Percentiles rank a stretch among this genome's conserved stretches.
Evolutionary conservation across 2,329 filamentous ascomycete species (phyloP).

Genomic region (Phialophora chinensis): DNA sequence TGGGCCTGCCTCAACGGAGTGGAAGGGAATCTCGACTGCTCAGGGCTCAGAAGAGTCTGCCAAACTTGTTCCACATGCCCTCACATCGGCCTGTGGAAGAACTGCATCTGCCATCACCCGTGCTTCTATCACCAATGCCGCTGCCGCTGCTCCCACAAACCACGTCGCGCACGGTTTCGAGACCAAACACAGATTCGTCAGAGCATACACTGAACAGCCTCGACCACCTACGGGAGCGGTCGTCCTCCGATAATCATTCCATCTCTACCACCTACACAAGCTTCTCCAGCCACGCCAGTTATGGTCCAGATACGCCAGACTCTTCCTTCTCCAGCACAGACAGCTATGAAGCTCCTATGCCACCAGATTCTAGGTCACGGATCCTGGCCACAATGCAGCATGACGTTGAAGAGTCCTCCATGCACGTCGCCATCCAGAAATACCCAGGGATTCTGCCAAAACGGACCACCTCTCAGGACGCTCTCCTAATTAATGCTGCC

Average conservation of each 20-base stretch:
- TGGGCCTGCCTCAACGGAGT: slow-evolving; percentile 8
- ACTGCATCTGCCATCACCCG: slow-evolving; percentile 8
- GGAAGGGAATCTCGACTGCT: background rate
- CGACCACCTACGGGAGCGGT: slow-evolving; percentile 26
- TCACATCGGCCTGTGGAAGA: slow-evolving; percentile 6
- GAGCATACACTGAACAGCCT: slow-evolving; percentile 42
- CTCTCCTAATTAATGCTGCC: background rate
- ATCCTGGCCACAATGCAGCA: slow-evolving; percentile 27
- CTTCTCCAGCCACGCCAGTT: slow-evolving; percentile 25
- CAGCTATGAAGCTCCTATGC: slow-evolving; percentile 8
- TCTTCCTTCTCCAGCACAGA: slow-evolving; percentile 25
- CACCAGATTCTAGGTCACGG: slow-evolving; percentile 6
- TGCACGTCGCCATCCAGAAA: slow-evolving; percentile 26
- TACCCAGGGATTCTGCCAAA: background rate
- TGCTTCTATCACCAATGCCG: slow-evolving; percentile 8
- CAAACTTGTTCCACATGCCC: slow-evolving; percentile 23
- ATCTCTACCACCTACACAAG: slow-evolving; percentile 33
- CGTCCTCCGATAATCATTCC: slow-evolving; percentile 30
- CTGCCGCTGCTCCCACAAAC: slow-evolving; percentile 24
- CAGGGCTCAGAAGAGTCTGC: slow-evolving; percentile 27
- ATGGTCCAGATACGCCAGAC: slow-evolving; percentile 17
- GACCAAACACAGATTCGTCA: slow-evolving; percentile 54
- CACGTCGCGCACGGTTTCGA: slow-evolving; percentile 23
- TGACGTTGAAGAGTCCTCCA: slow-evolving; percentile 26
- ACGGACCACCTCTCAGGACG: slow-evolving; percentile 7